phyloP scores from a whole-genome alignment of 2,329 filamentous ascomycete genomes.

The Venturia nashicola region DNA sequence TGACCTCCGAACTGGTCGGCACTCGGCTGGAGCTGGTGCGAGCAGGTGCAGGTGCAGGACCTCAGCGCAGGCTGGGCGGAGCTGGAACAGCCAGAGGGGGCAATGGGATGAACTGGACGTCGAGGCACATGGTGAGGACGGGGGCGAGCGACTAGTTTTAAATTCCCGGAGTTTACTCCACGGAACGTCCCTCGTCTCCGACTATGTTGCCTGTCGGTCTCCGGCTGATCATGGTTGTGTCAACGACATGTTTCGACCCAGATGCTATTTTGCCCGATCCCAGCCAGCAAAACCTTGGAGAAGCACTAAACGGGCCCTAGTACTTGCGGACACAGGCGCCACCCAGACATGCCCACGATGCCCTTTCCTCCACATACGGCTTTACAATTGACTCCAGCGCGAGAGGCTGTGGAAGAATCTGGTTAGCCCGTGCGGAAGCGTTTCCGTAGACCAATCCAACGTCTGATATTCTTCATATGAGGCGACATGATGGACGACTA shows the following conservation, averaged over 20 bases:
- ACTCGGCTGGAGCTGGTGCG: too few species aligned
- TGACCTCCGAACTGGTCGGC: too few species aligned
- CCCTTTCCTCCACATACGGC: not conserved
- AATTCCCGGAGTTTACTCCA: not conserved
- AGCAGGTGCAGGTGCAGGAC: too few species aligned
- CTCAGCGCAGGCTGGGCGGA: too few species aligned
- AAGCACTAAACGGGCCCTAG: not conserved
- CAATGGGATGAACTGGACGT: too few species aligned
- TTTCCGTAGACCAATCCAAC: not conserved
- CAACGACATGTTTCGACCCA: not conserved
- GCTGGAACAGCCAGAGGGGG: too few species aligned
- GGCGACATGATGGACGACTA: not conserved
- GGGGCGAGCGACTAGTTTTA: too few species aligned
- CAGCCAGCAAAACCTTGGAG: not conserved
- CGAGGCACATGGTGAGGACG: too few species aligned
- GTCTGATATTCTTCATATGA: not conserved
- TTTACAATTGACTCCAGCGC: not conserved
- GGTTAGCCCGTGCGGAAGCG: not conserved
- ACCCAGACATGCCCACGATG: not conserved
- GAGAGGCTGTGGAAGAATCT: not conserved
- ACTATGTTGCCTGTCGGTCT: not conserved
- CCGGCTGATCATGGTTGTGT: not conserved
- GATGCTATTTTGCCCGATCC: not conserved
- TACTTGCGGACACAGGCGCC: not conserved
- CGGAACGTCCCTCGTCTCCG: not conserved